These are phyloP conservation scores for Tetraselmis chui DNA, from an alignment of 139 green algal species.

Conservation along the genomic window DNA sequence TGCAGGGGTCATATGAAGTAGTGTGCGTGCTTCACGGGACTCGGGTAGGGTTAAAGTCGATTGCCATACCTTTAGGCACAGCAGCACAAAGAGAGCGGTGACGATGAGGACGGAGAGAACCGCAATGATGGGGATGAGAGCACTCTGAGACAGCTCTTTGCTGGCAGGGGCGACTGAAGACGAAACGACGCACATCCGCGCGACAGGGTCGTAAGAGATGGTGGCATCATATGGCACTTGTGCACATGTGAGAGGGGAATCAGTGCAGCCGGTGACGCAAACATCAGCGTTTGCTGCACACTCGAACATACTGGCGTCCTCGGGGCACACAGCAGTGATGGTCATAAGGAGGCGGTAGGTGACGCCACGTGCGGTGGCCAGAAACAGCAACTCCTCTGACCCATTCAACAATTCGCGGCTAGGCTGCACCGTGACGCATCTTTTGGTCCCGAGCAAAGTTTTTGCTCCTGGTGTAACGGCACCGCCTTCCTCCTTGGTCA, in stretches of 20 bases:
- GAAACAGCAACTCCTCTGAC: not conserved
- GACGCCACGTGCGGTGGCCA: not conserved
- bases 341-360: not conserved
- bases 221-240: not conserved
- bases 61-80: no score
- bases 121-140: no score
- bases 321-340: not conserved
- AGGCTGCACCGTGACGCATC: not conserved
- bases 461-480: not conserved
- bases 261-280: not conserved
- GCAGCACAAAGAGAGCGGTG: no score
- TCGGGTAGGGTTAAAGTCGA: no score
- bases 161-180: no score
- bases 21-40: no score
- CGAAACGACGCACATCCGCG: not conserved
- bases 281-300: not conserved
- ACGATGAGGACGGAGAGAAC: no score
- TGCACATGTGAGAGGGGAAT: not conserved
- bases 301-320: not conserved
- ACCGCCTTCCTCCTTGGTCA: not conserved
- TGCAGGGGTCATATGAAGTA: no score
- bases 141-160: no score
- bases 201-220: not conserved
- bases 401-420: not conserved
- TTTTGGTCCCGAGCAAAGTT: not conserved